Evolutionary conservation across 2,329 filamentous ascomycete species (phyloP), one percentile per base, ranked within the genome.

Genomic region (Periconia sp.): DNA sequence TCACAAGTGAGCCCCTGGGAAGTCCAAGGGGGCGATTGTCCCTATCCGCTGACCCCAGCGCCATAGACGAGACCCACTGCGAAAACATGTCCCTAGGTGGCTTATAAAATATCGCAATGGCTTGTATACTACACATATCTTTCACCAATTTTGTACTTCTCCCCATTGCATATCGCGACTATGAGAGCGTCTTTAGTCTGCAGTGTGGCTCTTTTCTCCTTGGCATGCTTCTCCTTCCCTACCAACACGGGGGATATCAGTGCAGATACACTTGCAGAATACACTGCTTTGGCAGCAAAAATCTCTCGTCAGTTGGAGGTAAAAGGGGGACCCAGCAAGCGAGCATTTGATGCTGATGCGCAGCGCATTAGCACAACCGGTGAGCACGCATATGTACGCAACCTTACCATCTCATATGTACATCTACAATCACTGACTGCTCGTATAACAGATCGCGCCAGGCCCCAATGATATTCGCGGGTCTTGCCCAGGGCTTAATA

Each of bases 401-500:
- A 10, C 23, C 23, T 33, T 47, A 33, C n/a, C 15, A 37, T 18
- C 17, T 30, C 47, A 41, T 14, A 45, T 23, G 33, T 5, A 14
- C 10, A 20, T 23, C 2, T 27, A 45, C 9, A 45, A 40, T 45
- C 37, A 35, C 46, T 53, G 30, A 53, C n/a, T 17, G 2, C 45
- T 33, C 18, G 6, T 15, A 30, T 23, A 41, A 41, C 41, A 53
- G 51, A 53, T 53, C 31, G 41, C 41, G 30, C 55, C 55, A 41
- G 55, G 55, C 2, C 13, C 49, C 14, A 40, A 52, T 47, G 55
- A 57, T 41, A 52, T 35, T 37, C 50, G 59, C 18, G 54, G 54
- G 3, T 64, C 67, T 23, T 70, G 68, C 49, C 66, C 66, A 6
- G 64, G 58, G 31, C 50, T 68, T 20, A 71, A 70, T 31, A 55